A percentile compares a stretch with the other conserved stretches of the same genome.
Conservation (phyloP, 805 yeast species). For the Wickerhamomyces sydowiorum region DNA sequence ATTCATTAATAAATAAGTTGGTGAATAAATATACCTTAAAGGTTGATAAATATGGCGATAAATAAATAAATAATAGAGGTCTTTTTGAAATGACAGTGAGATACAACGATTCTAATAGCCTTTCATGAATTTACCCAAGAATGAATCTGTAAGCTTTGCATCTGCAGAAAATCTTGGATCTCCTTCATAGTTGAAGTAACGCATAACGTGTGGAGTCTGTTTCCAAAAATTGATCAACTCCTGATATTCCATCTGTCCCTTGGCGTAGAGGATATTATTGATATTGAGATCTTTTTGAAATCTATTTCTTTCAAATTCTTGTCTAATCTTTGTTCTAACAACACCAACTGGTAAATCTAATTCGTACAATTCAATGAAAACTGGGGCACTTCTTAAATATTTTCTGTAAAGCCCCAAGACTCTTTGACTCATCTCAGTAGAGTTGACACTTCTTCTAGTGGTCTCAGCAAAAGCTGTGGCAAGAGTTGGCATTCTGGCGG, state of each 20-base stretch:
- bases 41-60: too few relatives aligned
- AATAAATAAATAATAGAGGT: conserved; percentile 4
- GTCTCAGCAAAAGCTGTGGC: conserved; percentile 85
- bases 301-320: conserved; percentile 83
- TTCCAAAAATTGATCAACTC: conserved; percentile 88
- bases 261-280: conserved; percentile 63
- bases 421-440: conserved; percentile 55
- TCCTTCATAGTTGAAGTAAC: conserved; percentile 68
- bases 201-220: conserved; percentile 78
- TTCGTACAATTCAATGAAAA: conserved; percentile 59
- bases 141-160: conserved; percentile 42
- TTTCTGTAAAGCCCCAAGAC: conserved; percentile 69
- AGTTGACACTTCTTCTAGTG: conserved; percentile 57
- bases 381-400: conserved; percentile 57
- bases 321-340: conserved; percentile 79
- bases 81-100: neutral
- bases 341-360: conserved; percentile 73
- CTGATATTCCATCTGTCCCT: conserved; percentile 89
- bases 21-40: too few relatives aligned
- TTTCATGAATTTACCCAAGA: conserved; percentile 69
- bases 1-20: too few relatives aligned
- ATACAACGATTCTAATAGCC: conserved; percentile 26
- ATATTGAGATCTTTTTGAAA: conserved; percentile 62
- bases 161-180: conserved; percentile 40
- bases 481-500: conserved; percentile 45